These are phyloP conservation scores for Leucoagaricus sp. DNA, from an alignment of 1,284 basidiomycete genomes.

Conservation along the genomic window DNA sequence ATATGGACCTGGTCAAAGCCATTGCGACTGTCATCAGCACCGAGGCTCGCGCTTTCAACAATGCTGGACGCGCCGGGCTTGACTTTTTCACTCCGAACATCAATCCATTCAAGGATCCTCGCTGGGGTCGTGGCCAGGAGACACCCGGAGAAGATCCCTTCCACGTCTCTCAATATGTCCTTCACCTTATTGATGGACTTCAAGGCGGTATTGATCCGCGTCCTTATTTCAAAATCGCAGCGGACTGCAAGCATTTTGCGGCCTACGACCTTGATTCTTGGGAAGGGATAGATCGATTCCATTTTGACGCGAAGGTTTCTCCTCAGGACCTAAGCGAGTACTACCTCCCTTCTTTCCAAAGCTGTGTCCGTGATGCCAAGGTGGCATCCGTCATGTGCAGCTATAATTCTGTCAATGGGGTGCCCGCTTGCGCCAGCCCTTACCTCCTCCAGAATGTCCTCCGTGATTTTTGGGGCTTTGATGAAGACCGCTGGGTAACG, in stretches of 20 bases:
- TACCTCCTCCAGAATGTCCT: conserved; percentile 53
- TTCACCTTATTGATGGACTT: conserved; percentile 51
- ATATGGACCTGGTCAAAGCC: conserved; percentile 49
- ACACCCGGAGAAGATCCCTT: conserved; percentile 62
- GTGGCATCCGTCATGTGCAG: conserved; percentile 61
- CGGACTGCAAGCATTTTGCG: conserved; percentile 61
- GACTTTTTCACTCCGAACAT: conserved; percentile 63
- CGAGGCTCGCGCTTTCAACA: conserved; percentile 59
- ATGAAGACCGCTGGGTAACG: conserved; percentile 51
- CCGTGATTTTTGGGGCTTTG: conserved; percentile 52
- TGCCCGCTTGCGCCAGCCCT: conserved; percentile 53
- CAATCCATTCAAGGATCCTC: conserved; percentile 62
- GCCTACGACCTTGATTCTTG: conserved; percentile 60
- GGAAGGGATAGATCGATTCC: conserved; percentile 46
- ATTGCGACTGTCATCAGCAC: conserved; percentile 52
- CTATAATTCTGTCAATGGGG: conserved; percentile 61
- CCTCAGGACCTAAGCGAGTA: conserved; percentile 57
- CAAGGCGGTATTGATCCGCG: conserved; percentile 57
- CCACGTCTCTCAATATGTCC: conserved; percentile 53
- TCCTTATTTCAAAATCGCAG: conserved; percentile 50
- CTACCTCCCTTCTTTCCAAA: conserved; percentile 56
- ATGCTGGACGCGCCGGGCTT: conserved; percentile 48
- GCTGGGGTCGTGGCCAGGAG: conserved; percentile 63
- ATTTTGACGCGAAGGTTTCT: conserved; percentile 54
- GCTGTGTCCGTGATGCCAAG: conserved; percentile 57